Evolutionary conservation across 345 rosid genomes (phyloP), one percentile per base, ranked within the genome.

Genomic region (Moricandia moricandioides): DNA sequence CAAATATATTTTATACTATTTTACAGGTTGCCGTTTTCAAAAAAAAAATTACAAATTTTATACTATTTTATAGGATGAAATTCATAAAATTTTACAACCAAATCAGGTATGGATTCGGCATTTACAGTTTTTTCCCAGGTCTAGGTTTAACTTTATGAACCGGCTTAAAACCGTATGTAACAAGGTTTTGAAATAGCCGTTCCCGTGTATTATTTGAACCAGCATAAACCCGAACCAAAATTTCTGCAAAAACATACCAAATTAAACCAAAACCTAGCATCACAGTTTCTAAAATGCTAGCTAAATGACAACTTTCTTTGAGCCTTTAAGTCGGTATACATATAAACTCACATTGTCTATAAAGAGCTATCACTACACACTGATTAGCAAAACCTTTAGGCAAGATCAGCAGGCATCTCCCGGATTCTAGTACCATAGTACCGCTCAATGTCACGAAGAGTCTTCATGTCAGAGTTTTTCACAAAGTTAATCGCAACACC

Each of bases 401-500:
- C 86, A 49, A 92, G 86, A 79, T 92, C 98, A 55, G 94, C 90
- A 0, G 96, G 96, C 95, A 92, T 90, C 83, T 92, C 98, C 0
- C 87, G 89, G 10, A 92, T 92, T 88, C 80, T 85, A 16, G 92
- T 92, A 83, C 85, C 88, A 73, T 92, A 90, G 39, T 90, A 91
- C 56, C 85, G 87, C 86, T 90, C 92, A 6, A 90, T 92, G 56
- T 92, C 95, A 47, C 87, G 81, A 3, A 92, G 86, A 67, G 84
- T 89, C 87, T 86, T 92, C 81, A 87, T 90, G 66, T 90, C 96
- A 2, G 90, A 88, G n/a, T 79, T 85, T 79, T 90, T 92, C 29
- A 92, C 96, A 57, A 90, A 92, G 77, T 90, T 92, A 51, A 92
- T 90, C 0, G 96, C 98, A 55, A 92, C 94, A 78, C 98, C 96